Conservation (phyloP, 2,329 filamentous ascomycete species). For the Dothidotthia symphoricarpi region DNA sequence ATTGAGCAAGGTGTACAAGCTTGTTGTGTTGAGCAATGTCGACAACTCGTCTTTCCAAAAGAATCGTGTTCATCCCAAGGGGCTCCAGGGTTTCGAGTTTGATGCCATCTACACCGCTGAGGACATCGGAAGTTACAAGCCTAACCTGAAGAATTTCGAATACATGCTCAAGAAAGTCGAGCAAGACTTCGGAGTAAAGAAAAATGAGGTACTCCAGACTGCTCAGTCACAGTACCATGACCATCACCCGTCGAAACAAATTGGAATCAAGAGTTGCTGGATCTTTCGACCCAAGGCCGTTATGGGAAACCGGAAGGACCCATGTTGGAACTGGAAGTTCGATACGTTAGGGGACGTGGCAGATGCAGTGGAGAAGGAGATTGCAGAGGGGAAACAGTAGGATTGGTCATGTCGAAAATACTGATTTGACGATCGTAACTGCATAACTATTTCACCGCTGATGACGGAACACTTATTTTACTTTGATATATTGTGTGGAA, state of each 20-base stretch:
- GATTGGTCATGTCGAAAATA: too few relatives aligned
- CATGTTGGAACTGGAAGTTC: constrained; percentile 54
- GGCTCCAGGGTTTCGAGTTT: constrained; percentile 56
- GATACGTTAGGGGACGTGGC: constrained; percentile 61
- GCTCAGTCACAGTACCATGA: constrained; percentile 68
- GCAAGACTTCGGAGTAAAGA: constrained; percentile 56
- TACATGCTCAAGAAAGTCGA: constrained; percentile 60
- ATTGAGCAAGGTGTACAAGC: constrained; percentile 54
- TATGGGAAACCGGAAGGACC: constrained; percentile 49
- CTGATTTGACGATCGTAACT: too few relatives aligned
- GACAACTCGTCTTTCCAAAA: constrained; percentile 54
- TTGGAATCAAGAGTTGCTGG: constrained; percentile 64
- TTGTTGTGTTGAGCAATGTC: constrained; percentile 62
- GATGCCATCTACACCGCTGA: constrained; percentile 68
- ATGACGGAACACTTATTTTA: too few relatives aligned
- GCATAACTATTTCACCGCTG: too few relatives aligned
- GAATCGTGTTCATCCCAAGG: constrained; percentile 13
- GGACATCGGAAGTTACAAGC: constrained; percentile 72
- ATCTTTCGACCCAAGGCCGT: constrained; percentile 56
- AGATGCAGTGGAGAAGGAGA: constrained; percentile 50
- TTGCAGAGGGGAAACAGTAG: constrained; percentile 12
- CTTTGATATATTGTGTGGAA: too few relatives aligned
- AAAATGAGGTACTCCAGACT: constrained; percentile 62
- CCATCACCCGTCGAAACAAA: constrained; percentile 61
- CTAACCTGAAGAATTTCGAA: constrained; percentile 61